Evolutionary conservation across 192 early-diverging fungal species (phyloP).

Genomic region (Coemansia sp.): DNA sequence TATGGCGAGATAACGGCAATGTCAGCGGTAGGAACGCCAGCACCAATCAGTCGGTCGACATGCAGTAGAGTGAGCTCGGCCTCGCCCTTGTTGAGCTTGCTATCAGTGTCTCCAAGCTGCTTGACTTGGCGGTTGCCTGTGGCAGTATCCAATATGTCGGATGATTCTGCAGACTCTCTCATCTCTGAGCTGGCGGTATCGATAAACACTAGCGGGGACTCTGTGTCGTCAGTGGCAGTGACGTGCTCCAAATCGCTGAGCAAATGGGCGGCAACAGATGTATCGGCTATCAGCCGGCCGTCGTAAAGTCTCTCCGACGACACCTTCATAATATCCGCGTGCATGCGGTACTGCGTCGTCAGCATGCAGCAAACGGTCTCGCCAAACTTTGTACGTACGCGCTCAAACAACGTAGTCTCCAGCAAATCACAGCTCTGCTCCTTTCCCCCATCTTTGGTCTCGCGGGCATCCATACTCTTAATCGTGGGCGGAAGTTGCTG

Average conservation of each 20-base stretch:
- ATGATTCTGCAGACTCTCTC: conserved; percentile 36
- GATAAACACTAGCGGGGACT: conserved; percentile 64
- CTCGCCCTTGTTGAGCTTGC: conserved; percentile 79
- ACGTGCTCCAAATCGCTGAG: conserved; percentile 69
- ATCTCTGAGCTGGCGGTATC: conserved; percentile 66
- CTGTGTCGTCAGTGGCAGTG: conserved; percentile 61
- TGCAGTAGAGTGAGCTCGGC: conserved; percentile 66
- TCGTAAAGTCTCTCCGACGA: conserved; percentile 75
- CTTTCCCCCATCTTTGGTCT: background rate
- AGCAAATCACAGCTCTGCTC: background rate
- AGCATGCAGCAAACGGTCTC: conserved; percentile 67
- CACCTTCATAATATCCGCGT: conserved; percentile 78
- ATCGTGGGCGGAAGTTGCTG: conserved; percentile 88
- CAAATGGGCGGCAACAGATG: conserved; percentile 64
- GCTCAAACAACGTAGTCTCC: conserved; percentile 77
- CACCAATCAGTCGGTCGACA: conserved; percentile 62
- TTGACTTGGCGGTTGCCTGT: background rate
- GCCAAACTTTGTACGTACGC: conserved; percentile 66
- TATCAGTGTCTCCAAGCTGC: conserved; percentile 50
- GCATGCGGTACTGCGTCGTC: conserved; percentile 88
- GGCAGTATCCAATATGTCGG: background rate
- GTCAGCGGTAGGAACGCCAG: conserved; percentile 63
- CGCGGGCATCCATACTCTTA: conserved; percentile 53
- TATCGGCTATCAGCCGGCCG: conserved; percentile 64
- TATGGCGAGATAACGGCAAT: conserved; percentile 92